Conservation (phyloP, 192 early-diverging fungal genomes). For the Mortierella hygrophila region DNA sequence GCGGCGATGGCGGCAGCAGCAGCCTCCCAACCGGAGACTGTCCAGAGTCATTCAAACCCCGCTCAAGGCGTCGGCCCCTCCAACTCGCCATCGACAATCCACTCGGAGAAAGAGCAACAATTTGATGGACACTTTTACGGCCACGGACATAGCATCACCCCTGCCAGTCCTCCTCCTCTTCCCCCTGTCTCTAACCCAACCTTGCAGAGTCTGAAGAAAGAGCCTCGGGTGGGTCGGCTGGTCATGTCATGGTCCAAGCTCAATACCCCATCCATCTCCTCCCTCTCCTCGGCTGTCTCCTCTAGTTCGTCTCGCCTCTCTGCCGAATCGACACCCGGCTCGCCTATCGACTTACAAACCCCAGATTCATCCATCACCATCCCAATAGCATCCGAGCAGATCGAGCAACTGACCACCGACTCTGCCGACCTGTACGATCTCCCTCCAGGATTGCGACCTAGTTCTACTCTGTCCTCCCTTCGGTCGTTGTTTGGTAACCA, state of each 20-base stretch:
- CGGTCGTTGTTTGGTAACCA: slow-evolving; percentile 49
- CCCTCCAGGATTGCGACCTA: slow-evolving; percentile 17
- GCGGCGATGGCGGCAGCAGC: slow-evolving; percentile 4
- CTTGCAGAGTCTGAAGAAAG: background rate
- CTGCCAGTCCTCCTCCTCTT: background rate
- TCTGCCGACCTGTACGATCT: background rate
- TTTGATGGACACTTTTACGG: slow-evolving; percentile 25
- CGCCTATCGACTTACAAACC: background rate
- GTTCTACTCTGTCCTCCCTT: slow-evolving; percentile 48
- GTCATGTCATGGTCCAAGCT: slow-evolving; percentile 45
- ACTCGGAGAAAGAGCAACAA: background rate
- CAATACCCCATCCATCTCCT: slow-evolving; percentile 12
- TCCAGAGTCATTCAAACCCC: background rate
- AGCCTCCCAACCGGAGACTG: background rate
- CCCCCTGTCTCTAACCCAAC: background rate
- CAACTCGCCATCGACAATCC: background rate
- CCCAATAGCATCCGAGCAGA: background rate
- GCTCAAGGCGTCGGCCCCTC: background rate
- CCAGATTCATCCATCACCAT: slow-evolving; percentile 4
- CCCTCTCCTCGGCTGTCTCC: slow-evolving; percentile 3
- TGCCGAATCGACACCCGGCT: slow-evolving; percentile 11
- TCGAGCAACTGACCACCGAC: background rate
- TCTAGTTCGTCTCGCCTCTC: background rate
- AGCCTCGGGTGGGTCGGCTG: slow-evolving; percentile 17
- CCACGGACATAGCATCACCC: slow-evolving; percentile 9